Conservation (phyloP, 345 rosid genomes). For the Erodium maritimum region DNA sequence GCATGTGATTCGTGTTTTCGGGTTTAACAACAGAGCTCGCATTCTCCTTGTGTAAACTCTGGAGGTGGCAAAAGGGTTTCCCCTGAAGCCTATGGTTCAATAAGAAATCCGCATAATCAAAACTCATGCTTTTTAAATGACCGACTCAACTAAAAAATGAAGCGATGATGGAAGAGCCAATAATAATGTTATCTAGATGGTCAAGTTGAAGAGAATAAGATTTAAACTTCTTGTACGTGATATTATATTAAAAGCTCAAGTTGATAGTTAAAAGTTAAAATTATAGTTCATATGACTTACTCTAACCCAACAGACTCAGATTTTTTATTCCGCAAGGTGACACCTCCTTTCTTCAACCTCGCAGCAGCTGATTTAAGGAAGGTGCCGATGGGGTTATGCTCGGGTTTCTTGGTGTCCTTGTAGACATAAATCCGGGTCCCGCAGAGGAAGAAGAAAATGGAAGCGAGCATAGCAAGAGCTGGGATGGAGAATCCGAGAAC, state of each 20-base stretch:
- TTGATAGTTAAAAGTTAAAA: too few relatives aligned
- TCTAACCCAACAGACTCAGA: conserved; percentile 47
- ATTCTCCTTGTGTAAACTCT: conserved; percentile 4
- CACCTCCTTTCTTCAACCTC: conserved; percentile 16
- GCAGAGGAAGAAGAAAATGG: conserved; percentile 37
- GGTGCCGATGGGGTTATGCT: conserved; percentile 15
- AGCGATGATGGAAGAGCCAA: too few relatives aligned
- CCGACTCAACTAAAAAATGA: too few relatives aligned
- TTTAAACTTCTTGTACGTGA: too few relatives aligned
- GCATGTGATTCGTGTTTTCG: conserved; percentile 2
- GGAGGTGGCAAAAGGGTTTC: conserved; percentile 51
- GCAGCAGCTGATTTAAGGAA: conserved; percentile 17
- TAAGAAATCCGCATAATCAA: not conserved
- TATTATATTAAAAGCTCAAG: too few relatives aligned
- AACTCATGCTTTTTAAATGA: too few relatives aligned
- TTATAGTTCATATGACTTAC: conserved; percentile 56
- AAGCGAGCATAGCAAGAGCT: conserved; percentile 50
- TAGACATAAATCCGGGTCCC: conserved; percentile 43
- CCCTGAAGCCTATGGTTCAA: conserved; percentile 51
- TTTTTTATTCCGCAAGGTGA: conserved; percentile 28
- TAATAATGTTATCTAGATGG: too few relatives aligned
- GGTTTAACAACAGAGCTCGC: not conserved
- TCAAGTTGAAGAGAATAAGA: too few relatives aligned
- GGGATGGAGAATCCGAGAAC: conserved; percentile 82
- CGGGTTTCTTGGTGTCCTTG: conserved; percentile 8